phyloP scores from a whole-genome alignment of 1,284 basidiomycete genomes.

The Ustilago esculenta region DNA sequence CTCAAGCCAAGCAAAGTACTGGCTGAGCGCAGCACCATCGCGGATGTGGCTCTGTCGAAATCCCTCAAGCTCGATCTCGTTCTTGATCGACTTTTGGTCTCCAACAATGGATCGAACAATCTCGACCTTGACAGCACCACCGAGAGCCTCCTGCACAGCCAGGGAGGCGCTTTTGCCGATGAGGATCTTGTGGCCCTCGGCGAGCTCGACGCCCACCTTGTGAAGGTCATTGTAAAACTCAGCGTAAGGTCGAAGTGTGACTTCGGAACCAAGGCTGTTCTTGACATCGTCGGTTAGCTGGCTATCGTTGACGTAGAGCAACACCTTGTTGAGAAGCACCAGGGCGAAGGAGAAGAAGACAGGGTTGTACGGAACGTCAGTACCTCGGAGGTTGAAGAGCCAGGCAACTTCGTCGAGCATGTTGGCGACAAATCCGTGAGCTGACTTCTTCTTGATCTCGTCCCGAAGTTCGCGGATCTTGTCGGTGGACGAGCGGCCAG shows the following conservation, averaged over 20 bases:
- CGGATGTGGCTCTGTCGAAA: constrained; percentile 89
- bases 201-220: constrained; percentile 36
- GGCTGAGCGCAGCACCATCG: constrained; percentile 87
- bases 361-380: constrained; percentile 88
- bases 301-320: constrained; percentile 77
- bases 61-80: constrained; percentile 83
- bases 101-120: constrained; percentile 73
- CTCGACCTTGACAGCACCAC: constrained; percentile 52
- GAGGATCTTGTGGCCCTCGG: constrained; percentile 48
- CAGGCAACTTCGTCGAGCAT: constrained; percentile 69
- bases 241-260: constrained; percentile 78
- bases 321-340: constrained; percentile 74
- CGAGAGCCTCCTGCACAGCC: constrained; percentile 64
- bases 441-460: constrained; percentile 53
- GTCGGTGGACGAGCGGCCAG: constrained; percentile 69
- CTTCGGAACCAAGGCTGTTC: constrained; percentile 72
- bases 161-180: constrained; percentile 62
- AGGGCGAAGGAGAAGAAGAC: constrained; percentile 95
- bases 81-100: constrained; percentile 89
- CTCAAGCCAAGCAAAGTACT: constrained; percentile 88
- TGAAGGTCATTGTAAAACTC: constrained; percentile 61
- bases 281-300: constrained; percentile 75
- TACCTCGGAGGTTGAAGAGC: constrained; percentile 92
- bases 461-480: constrained; percentile 60
- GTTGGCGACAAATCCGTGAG: constrained; percentile 60